These are phyloP conservation scores for Hondaea fermentalgiana DNA, from an alignment of 108 stramenopile species.

Conservation along the genomic window DNA sequence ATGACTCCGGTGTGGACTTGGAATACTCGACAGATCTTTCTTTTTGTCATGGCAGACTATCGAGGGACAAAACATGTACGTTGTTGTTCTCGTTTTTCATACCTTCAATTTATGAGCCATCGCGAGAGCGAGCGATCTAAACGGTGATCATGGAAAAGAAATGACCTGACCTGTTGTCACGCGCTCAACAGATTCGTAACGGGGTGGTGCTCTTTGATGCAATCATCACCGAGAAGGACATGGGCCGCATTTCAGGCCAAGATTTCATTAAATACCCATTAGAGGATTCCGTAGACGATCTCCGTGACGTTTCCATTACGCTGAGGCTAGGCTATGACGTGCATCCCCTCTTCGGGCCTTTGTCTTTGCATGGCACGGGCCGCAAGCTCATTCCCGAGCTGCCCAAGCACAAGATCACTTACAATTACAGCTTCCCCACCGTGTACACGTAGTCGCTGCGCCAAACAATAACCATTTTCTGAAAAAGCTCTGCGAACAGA, in stretches of 20 bases:
- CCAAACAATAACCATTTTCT: too few relatives aligned
- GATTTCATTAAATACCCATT: neutral
- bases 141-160: neutral
- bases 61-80: neutral
- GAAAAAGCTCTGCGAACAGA: too few relatives aligned
- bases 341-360: neutral
- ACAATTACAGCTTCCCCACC: slow-evolving; percentile 12
- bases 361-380: neutral
- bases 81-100: neutral
- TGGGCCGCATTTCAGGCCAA: neutral
- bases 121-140: neutral
- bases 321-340: neutral
- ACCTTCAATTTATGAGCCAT: too few relatives aligned
- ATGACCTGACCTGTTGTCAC: neutral
- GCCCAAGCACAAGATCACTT: neutral
- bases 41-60: slow-evolving; percentile 6
- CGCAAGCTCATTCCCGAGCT: neutral
- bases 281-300: neutral
- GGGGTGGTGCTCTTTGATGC: neutral
- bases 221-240: neutral
- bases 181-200: neutral
- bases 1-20: neutral
- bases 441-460: neutral
- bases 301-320: neutral
- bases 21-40: neutral